These are phyloP conservation scores for Aureobasidium namibiae DNA, from an alignment of 2,329 filamentous ascomycete genomes.

Conservation along the genomic window DNA sequence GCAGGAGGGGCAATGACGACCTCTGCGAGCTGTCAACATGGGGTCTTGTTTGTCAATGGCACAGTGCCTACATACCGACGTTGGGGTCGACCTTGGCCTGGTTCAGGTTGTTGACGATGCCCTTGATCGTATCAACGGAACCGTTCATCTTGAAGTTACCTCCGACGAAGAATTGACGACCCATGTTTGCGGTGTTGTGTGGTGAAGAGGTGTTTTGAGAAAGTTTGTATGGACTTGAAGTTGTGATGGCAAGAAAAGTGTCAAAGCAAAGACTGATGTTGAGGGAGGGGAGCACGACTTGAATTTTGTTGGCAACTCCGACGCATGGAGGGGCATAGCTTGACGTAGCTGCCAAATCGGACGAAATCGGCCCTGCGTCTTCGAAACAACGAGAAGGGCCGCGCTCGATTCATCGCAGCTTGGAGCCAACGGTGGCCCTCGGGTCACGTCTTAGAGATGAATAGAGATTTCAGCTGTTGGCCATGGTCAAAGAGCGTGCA, in stretches of 20 bases:
- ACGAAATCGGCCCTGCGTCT: background rate
- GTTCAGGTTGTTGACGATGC: constrained; percentile 86
- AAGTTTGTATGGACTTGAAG: background rate
- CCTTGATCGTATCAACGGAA: constrained; percentile 77
- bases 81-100: constrained; percentile 70
- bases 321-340: constrained; percentile 11
- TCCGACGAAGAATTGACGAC: constrained; percentile 47
- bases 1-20: constrained; percentile 87
- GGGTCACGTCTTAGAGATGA: background rate
- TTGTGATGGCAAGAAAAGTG: background rate
- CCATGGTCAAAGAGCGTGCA: background rate
- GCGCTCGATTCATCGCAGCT: background rate
- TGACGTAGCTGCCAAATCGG: constrained; percentile 9
- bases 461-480: too few relatives aligned
- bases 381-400: constrained; percentile 4
- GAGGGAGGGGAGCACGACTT: constrained; percentile 2
- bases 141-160: constrained; percentile 99
- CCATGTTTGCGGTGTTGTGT: constrained; percentile 25
- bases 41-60: background rate
- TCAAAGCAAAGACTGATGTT: constrained; percentile 2
- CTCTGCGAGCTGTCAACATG: constrained; percentile 48
- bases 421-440: background rate
- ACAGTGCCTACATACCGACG: constrained; percentile 48
- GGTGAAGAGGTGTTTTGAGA: background rate
- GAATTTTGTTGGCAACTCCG: constrained; percentile 8